These are phyloP conservation scores for Boletus reticuloceps DNA, from an alignment of 768 basidiomycete species.

Conservation along the genomic window DNA sequence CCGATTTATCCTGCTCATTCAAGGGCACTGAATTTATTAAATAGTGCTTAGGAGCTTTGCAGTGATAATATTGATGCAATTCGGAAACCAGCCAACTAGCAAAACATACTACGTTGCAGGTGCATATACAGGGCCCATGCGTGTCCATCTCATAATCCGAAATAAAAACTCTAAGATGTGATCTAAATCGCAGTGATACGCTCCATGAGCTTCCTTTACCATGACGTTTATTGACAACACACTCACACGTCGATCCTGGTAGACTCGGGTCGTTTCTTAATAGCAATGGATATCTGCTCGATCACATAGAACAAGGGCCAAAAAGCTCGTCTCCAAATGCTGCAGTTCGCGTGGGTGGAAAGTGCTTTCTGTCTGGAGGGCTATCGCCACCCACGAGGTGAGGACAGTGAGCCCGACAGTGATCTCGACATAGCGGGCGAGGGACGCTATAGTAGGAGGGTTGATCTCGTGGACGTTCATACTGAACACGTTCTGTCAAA, in stretches of 20 bases:
- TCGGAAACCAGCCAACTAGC: no score
- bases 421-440: conserved; percentile 38
- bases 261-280: neutral
- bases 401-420: conserved; percentile 48
- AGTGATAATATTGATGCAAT: no score
- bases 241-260: conserved; percentile 4
- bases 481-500: conserved; percentile 30
- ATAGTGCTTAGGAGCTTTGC: no score
- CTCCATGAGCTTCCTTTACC: neutral
- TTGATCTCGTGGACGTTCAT: conserved; percentile 33
- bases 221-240: neutral
- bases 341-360: conserved; percentile 7
- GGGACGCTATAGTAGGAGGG: conserved; percentile 20
- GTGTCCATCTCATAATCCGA: neutral
- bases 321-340: conserved; percentile 2
- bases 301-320: conserved; percentile 25
- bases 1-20: no score
- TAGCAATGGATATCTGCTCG: neutral
- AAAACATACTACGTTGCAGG: no score
- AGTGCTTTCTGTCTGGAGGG: conserved; percentile 39
- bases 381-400: conserved; percentile 56
- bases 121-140: no score
- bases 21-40: no score
- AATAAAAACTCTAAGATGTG: neutral
- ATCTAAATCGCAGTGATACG: neutral